Evolutionary conservation across 2,329 filamentous ascomycete genomes (phyloP).

Genomic region (Ophioceras dolichostomum): DNA sequence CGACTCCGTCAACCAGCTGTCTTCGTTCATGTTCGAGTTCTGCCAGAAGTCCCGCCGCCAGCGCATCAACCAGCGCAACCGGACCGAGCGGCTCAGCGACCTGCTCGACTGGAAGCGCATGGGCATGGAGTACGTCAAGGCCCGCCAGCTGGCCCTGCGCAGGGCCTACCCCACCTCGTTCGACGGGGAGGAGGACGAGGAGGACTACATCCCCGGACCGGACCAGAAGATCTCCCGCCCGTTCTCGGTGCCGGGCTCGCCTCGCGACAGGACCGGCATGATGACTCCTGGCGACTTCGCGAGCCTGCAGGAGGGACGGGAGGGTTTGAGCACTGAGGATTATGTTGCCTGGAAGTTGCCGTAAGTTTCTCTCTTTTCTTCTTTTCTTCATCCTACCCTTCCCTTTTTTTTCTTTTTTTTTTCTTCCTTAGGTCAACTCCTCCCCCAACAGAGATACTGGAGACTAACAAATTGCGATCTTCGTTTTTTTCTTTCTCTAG

Average conservation of each 20-base stretch:
- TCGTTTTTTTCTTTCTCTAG: slow-evolving; percentile 27
- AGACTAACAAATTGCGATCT: neutral
- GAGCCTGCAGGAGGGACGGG: slow-evolving; percentile 84
- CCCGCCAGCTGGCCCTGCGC: slow-evolving; percentile 79
- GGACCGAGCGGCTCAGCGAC: slow-evolving; percentile 89
- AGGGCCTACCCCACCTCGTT: slow-evolving; percentile 88
- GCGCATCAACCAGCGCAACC: slow-evolving; percentile 96
- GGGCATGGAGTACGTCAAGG: slow-evolving; percentile 99
- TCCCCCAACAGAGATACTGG: neutral
- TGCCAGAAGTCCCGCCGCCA: slow-evolving; percentile 86
- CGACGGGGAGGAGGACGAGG: slow-evolving; percentile 59
- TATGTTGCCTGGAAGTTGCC: slow-evolving; percentile 97
- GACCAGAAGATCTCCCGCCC: slow-evolving; percentile 94
- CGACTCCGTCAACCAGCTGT: slow-evolving; percentile 92
- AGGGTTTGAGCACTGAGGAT: slow-evolving; percentile 89
- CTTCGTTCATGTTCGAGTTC: slow-evolving; percentile 89
- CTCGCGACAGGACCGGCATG: slow-evolving; percentile 83
- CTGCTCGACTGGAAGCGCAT: slow-evolving; percentile 98
- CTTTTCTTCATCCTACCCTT: neutral
- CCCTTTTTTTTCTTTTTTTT: no score
- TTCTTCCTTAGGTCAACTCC: no score
- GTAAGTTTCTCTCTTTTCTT: slow-evolving; percentile 46
- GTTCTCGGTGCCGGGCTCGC: slow-evolving; percentile 87
- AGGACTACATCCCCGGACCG: slow-evolving; percentile 82
- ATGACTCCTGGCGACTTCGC: slow-evolving; percentile 99